Percentiles rank a stretch among this genome's conserved stretches.
These are phyloP conservation scores for Exutisphaerella laricina DNA, from an alignment of 2,329 filamentous ascomycete genomes.

Conservation along the genomic window DNA sequence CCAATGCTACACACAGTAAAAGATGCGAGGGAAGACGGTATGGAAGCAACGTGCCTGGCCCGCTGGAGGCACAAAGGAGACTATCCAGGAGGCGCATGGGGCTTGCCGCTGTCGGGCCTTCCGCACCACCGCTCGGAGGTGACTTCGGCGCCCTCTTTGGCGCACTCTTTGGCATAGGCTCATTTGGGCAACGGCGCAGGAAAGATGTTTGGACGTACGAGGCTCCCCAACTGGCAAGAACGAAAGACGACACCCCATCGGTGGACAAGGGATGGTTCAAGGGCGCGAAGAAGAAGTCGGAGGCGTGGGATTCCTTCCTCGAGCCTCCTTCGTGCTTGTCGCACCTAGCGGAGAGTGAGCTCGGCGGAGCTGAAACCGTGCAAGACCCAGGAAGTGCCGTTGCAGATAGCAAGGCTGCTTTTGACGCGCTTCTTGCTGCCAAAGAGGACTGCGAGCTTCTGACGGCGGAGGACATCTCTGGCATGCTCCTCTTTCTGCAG, in stretches of 20 bases:
- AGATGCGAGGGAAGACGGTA: conserved; percentile 37
- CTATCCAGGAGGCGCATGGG: conserved; percentile 53
- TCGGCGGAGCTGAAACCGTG: conserved; percentile 6
- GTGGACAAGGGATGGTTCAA: conserved; percentile 17
- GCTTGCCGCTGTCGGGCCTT: conserved; percentile 14
- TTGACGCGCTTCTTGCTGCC: conserved; percentile 19
- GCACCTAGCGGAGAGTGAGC: conserved; percentile 1
- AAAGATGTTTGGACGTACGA: conserved; percentile 23
- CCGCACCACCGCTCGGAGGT: conserved; percentile 12
- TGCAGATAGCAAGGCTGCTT: conserved; percentile 18
- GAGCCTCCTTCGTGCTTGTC: no score
- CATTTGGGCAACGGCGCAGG: conserved; percentile 10
- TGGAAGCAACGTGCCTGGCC: conserved; percentile 58
- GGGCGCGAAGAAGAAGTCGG: conserved; percentile 3
- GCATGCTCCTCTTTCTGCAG: conserved; percentile 22
- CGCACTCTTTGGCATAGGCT: conserved; percentile 26
- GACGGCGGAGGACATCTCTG: conserved; percentile 8
- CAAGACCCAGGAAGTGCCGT: conserved; percentile 10
- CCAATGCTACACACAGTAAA: conserved; percentile 23
- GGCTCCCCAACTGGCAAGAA: conserved; percentile 15
- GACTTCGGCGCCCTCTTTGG: conserved; percentile 31
- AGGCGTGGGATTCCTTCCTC: conserved; percentile 13
- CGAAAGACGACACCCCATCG: conserved; percentile 8
- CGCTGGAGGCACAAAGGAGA: conserved; percentile 55
- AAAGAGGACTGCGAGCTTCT: not conserved